Evolutionary conservation across 2,329 filamentous ascomycete genomes (phyloP).

Genomic region (Elsinoe australis): DNA sequence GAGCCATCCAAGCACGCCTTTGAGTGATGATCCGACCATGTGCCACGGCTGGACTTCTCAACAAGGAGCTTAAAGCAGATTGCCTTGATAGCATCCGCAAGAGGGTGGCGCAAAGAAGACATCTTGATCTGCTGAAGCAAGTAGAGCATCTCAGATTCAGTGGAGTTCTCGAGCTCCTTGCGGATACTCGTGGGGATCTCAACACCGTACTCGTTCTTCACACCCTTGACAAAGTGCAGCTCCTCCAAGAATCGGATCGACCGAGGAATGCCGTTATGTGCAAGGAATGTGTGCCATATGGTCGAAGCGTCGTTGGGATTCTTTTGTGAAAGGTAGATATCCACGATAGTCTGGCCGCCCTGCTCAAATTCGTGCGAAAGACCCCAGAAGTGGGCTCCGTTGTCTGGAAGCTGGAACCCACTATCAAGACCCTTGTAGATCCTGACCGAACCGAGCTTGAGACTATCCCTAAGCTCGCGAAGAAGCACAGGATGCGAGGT

Average conservation of each 20-base stretch:
- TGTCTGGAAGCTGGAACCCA: slow-evolving; percentile 18
- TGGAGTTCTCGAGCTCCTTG: slow-evolving; percentile 17
- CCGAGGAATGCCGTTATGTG: slow-evolving; percentile 18
- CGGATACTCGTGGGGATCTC: slow-evolving; percentile 18
- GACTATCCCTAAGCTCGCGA: slow-evolving; percentile 16
- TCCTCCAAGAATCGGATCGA: slow-evolving; percentile 19
- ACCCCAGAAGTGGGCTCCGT: slow-evolving; percentile 20
- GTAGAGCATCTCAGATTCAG: slow-evolving; percentile 19
- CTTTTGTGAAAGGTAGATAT: slow-evolving; percentile 21
- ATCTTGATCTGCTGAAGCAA: slow-evolving; percentile 18
- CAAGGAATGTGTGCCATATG: slow-evolving; percentile 21
- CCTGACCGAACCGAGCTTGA: slow-evolving; percentile 16
- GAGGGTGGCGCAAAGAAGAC: slow-evolving; percentile 10
- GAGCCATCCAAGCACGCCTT: slow-evolving; percentile 19
- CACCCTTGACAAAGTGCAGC: slow-evolving; percentile 16
- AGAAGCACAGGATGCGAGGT: slow-evolving; percentile 17
- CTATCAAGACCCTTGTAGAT: slow-evolving; percentile 20
- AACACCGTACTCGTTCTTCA: slow-evolving; percentile 6
- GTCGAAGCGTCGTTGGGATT: slow-evolving; percentile 18
- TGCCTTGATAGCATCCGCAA: slow-evolving; percentile 17
- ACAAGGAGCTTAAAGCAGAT: slow-evolving; percentile 13
- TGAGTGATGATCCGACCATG: slow-evolving; percentile 18
- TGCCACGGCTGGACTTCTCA: slow-evolving; percentile 15
- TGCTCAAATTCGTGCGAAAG: slow-evolving; percentile 13
- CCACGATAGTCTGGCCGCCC: slow-evolving; percentile 1